Base-by-base conservation (phyloP, 2,329 filamentous ascomycete species). In the Penicillium digitatum region DNA sequence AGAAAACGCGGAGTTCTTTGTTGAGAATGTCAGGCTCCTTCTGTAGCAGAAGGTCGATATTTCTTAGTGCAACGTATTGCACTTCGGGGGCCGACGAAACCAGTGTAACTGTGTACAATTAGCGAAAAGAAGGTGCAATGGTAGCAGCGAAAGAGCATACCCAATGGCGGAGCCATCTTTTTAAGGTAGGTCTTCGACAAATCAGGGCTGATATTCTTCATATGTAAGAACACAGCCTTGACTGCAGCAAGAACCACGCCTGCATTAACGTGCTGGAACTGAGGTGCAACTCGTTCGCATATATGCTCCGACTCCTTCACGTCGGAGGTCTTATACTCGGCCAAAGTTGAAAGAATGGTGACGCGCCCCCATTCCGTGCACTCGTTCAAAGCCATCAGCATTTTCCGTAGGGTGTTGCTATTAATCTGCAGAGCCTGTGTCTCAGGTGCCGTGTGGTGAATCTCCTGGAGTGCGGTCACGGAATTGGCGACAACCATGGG, bases 401-500 rank as follows among this genome's bases (percentile, higher is more conserved):
- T 85, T 78, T 97, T 99, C 80, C 96, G 96, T 60, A 99, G 78
- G 3, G 87, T 93, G 56, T 85, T 81, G 2, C 90, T 82, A 1
- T 88, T 95, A 58, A 99, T 87, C 46, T 90, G 81, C 52, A 99
- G 79, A 5, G 93, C 94, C 60, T 85, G 86, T 1, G 92, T 96
- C 72, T 97, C 93, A 11, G 94, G 94, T 0, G 92, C 89, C 0
- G 90, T 85, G 71, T 99, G 92, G 65, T 82, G 82, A 69, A 99
- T 99, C 71, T 99, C 94, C 9, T 89, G 87, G 48, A 99, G 81
- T 3, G 94, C 94, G 59, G 92, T 93, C 9, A 99, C 94, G 14
- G 90, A 94, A 77, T 99, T 99, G 60, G 94, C 94, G 55, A 99
- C 94, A 4, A 99, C 94, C 93, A 97, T 99, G 3, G 94, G 94